phyloP scores from a whole-genome alignment of 2,329 filamentous ascomycete species.

The Phialophora expanda region DNA sequence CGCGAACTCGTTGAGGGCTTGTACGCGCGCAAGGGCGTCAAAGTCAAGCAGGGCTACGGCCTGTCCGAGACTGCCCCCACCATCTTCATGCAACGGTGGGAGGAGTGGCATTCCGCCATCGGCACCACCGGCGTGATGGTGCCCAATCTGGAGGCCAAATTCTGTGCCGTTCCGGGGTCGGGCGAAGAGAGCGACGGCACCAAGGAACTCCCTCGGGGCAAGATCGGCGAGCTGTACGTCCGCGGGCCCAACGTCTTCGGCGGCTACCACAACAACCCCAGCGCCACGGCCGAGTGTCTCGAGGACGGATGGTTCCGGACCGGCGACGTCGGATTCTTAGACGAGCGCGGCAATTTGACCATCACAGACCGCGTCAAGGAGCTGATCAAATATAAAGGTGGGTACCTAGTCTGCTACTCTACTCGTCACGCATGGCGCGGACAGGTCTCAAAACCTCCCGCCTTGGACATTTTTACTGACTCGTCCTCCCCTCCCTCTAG shows the following conservation, averaged over 20 bases:
- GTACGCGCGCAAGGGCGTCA: constrained; percentile 73
- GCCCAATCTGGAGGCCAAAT: constrained; percentile 79
- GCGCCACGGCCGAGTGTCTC: constrained; percentile 62
- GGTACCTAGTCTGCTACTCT: neutral
- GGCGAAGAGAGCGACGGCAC: constrained; percentile 45
- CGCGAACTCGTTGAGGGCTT: constrained; percentile 77
- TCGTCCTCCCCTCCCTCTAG: neutral
- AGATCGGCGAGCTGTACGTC: constrained; percentile 72
- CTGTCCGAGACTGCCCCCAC: constrained; percentile 84
- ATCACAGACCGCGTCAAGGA: constrained; percentile 84
- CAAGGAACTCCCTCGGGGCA: constrained; percentile 64
- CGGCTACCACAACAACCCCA: constrained; percentile 65
- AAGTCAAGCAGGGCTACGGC: constrained; percentile 91
- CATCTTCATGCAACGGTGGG: constrained; percentile 74
- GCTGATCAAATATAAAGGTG: constrained; percentile 56
- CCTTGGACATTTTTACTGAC: neutral
- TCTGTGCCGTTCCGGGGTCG: constrained; percentile 68
- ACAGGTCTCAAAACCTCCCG: neutral
- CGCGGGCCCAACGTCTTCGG: constrained; percentile 68
- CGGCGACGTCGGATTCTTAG: constrained; percentile 81
- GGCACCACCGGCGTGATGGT: constrained; percentile 79
- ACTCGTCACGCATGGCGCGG: neutral
- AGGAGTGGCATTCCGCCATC: constrained; percentile 75
- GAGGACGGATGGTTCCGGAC: constrained; percentile 90
- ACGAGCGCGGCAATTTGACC: constrained; percentile 75